Percentiles rank a stretch among this genome's conserved stretches.
phyloP scores from a whole-genome alignment of 495 filamentous ascomycete genomes.

The Lophiostoma macrostomum region DNA sequence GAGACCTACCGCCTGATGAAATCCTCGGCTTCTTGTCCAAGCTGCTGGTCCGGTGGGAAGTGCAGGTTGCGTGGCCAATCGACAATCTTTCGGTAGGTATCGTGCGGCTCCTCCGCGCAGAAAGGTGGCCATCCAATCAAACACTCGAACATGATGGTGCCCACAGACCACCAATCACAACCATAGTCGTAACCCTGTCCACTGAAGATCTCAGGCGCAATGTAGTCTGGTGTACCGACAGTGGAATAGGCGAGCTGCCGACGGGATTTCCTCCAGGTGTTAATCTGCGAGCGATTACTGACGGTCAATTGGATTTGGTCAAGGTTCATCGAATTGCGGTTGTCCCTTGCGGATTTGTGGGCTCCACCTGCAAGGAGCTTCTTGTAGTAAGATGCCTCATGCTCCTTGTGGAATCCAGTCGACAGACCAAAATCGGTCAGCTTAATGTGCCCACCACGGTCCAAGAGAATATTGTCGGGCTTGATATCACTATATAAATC shows the following conservation, averaged over 20 bases:
- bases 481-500: conserved; percentile 79
- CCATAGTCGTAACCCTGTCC: conserved; percentile 92
- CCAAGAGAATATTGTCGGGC: conserved; percentile 96
- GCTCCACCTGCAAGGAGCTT: conserved; percentile 70
- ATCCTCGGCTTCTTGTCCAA: conserved; percentile 82
- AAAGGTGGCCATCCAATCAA: conserved; percentile 98
- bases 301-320: conserved; percentile 99
- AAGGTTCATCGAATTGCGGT: conserved; percentile 87
- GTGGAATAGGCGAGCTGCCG: conserved; percentile 96
- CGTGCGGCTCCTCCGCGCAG: conserved; percentile 94
- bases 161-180: conserved; percentile 98
- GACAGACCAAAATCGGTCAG: conserved; percentile 98
- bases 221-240: conserved; percentile 97
- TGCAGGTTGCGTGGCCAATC: conserved; percentile 95
- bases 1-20: conserved; percentile 72
- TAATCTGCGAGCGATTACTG: conserved; percentile 93
- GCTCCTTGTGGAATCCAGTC: conserved; percentile 94
- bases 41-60: conserved; percentile 90
- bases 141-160: conserved; percentile 99
- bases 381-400: conserved; percentile 98
- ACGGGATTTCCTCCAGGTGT: conserved; percentile 96
- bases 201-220: conserved; percentile 96
- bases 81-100: conserved; percentile 98
- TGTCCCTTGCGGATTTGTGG: conserved; percentile 67
- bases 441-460: conserved; percentile 94